Conservation (phyloP, 768 basidiomycete species). For the Amanita rimosa region DNA sequence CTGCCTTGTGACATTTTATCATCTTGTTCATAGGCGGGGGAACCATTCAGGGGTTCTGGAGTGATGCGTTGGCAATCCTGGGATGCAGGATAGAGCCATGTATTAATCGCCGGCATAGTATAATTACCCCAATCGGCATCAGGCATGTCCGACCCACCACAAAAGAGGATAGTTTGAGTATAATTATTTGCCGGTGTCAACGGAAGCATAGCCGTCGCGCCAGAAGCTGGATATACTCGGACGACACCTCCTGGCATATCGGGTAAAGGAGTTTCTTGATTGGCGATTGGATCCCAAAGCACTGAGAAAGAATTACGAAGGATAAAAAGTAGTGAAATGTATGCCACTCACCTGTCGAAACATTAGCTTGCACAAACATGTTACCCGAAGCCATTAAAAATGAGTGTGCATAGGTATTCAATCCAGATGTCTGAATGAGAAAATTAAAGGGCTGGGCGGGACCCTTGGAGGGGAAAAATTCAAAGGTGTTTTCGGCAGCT, state of each 20-base stretch:
- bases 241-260: constrained; percentile 64
- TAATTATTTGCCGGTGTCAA: constrained; percentile 89
- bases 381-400: constrained; percentile 69
- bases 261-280: constrained; percentile 53
- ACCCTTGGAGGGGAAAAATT: constrained; percentile 65
- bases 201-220: constrained; percentile 83
- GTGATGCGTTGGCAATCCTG: constrained; percentile 74
- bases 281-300: constrained; percentile 41
- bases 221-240: constrained; percentile 85
- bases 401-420: constrained; percentile 68
- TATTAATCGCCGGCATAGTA: constrained; percentile 58
- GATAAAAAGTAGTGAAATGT: constrained; percentile 5
- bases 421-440: constrained; percentile 59
- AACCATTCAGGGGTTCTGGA: constrained; percentile 69
- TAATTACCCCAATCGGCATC: constrained; percentile 71
- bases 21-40: constrained; percentile 49
- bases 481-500: constrained; percentile 72
- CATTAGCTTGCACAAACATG: constrained; percentile 75
- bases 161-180: constrained; percentile 77
- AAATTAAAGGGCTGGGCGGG: constrained; percentile 48
- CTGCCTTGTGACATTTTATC: constrained; percentile 66
- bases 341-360: constrained; percentile 50
- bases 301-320: constrained; percentile 16
- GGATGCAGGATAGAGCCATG: constrained; percentile 61
- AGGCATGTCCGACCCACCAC: constrained; percentile 78